Percentiles rank a stretch among this genome's conserved stretches.
phyloP scores from a whole-genome alignment of 257 asterid species.

The Primulina eburnea region DNA sequence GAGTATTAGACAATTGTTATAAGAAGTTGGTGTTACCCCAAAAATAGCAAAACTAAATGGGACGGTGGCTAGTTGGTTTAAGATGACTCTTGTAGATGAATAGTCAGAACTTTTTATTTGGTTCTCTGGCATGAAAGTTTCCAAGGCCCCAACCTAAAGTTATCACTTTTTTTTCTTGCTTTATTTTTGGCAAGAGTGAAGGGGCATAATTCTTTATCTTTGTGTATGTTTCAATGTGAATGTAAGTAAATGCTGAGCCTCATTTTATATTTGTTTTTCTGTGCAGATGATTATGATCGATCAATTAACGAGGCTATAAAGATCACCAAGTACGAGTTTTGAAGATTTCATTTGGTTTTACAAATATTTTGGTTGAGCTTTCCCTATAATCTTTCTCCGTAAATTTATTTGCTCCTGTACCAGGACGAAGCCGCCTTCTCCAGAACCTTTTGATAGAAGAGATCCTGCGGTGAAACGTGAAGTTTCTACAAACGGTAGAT shows the following conservation, averaged over 20 bases:
- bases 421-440: slow-evolving; percentile 65
- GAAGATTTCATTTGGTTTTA: slow-evolving; percentile 9
- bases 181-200: neutral
- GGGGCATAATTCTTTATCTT: neutral
- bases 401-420: slow-evolving; percentile 6
- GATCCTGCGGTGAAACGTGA: slow-evolving; percentile 53
- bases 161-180: neutral
- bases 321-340: slow-evolving; percentile 71
- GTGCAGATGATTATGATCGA: slow-evolving; percentile 89
- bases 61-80: neutral
- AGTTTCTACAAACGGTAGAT: slow-evolving; percentile 59
- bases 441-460: slow-evolving; percentile 54
- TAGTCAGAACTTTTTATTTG: neutral
- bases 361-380: slow-evolving; percentile 13
- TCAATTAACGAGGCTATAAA: slow-evolving; percentile 91
- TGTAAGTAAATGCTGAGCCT: slow-evolving; percentile 16
- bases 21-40: neutral
- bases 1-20: neutral
- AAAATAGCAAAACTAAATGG: neutral
- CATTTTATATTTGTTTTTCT: slow-evolving; percentile 5
- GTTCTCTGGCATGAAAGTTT: neutral
- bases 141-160: neutral
- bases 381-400: neutral
- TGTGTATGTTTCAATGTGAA: slow-evolving; percentile 5
- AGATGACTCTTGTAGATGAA: neutral